phyloP scores from a whole-genome alignment of 306 rosid species.

The Castanea mollissima region DNA sequence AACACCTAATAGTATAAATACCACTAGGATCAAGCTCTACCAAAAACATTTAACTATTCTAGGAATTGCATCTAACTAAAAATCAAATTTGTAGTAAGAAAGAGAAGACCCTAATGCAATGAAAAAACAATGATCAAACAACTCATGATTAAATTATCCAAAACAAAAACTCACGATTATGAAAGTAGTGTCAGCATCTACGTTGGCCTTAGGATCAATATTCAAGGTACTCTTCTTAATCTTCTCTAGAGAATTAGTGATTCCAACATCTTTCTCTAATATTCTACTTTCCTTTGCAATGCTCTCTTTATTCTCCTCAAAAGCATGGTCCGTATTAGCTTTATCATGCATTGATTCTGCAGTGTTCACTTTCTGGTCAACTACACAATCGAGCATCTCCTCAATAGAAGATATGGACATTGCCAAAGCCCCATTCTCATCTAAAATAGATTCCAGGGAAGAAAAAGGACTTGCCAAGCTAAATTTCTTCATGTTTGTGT shows the following conservation, averaged over 20 bases:
- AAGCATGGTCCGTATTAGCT: slow-evolving; percentile 38
- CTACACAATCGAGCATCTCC: slow-evolving; percentile 7
- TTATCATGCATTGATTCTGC: slow-evolving; percentile 39
- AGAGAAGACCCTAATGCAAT: not conserved
- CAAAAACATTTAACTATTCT: not conserved
- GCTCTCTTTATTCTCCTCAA: slow-evolving; percentile 33
- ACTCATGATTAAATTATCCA: slow-evolving; percentile 39
- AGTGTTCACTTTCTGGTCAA: slow-evolving; percentile 33
- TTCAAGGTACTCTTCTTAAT: slow-evolving; percentile 31
- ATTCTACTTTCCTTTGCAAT: slow-evolving; percentile 22
- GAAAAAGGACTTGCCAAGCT: slow-evolving; percentile 60
- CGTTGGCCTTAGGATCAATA: slow-evolving; percentile 29
- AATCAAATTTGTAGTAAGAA: not conserved
- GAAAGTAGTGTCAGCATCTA: slow-evolving; percentile 26
- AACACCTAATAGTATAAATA: not conserved
- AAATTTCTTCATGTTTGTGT: slow-evolving; percentile 39
- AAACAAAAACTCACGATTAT: slow-evolving; percentile 41
- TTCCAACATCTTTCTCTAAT: slow-evolving; percentile 31
- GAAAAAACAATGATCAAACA: slow-evolving; percentile 11
- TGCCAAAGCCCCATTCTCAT: slow-evolving; percentile 45
- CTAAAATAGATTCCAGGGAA: slow-evolving; percentile 79
- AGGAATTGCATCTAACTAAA: not conserved
- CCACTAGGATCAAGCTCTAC: not conserved
- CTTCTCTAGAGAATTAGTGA: slow-evolving; percentile 37
- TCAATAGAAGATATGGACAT: not conserved